Evolutionary conservation across 495 filamentous ascomycete genomes (phyloP), one percentile per base, ranked within the genome.

Genomic region (Parmelia sp.): DNA sequence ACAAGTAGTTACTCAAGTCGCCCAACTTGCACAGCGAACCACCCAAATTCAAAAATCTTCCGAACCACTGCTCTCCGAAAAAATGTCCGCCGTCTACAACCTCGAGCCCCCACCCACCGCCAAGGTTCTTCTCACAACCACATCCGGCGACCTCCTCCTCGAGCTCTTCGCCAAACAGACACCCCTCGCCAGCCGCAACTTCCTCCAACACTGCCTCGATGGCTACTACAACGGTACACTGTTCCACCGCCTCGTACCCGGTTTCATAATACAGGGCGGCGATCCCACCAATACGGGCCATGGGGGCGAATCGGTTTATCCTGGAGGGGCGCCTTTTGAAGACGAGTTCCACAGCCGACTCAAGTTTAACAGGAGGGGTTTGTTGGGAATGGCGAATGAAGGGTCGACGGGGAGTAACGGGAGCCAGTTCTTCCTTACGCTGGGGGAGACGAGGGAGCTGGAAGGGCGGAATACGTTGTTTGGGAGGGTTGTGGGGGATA

Each of bases 391-490:
- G 93, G 94, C 95, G 14, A 92, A 92, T 72, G 82, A 83, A 39
- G 83, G 88, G 6, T 72, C 73, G 49, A 88, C 89, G 67, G 84
- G 92, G 67, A 80, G 79, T 68, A 81, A 83, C 66, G 80, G 81
- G 19, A 95, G 90, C 74, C 94, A 99, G 78, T 97, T 97, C 79
- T 99, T 99, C 75, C 83, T 99, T 60, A 97, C 94, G 3, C 79
- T 99, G 53, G 86, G 78, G 57, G 87, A 82, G 36, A 88, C 88
- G 60, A 88, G 90, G 60, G 92, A 97, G 76, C 71, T 99, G 74
- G 88, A 86, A 57, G 89, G 88, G 63, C 87, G 90, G 84, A 96
- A 96, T 72, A 97, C 94, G 6, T 78, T 97, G 70, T 97, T 99
- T 77, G 94, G 94, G 53, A 82, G 95, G 61, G 81, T 99, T 61